These are phyloP conservation scores for Hypoxylon rickii DNA, from an alignment of 495 filamentous ascomycete genomes.

Conservation along the genomic window DNA sequence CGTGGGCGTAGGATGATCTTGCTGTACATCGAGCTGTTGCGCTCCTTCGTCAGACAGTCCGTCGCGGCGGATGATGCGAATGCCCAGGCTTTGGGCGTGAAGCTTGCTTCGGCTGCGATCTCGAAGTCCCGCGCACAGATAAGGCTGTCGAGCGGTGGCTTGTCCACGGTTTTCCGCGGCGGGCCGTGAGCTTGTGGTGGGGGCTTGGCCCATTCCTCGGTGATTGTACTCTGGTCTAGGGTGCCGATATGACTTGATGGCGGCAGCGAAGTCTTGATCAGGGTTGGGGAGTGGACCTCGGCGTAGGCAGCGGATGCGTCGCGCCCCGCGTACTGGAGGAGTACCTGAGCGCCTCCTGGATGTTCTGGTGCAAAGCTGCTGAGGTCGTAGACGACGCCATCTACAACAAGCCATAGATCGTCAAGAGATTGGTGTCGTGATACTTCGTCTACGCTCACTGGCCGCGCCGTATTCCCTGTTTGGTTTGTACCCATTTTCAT, in stretches of 20 bases:
- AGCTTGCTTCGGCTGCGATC: slow-evolving; percentile 61
- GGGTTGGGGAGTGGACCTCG: slow-evolving; percentile 65
- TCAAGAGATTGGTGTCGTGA: slow-evolving; percentile 62
- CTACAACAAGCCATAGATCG: slow-evolving; percentile 79
- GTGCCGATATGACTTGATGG: slow-evolving; percentile 61
- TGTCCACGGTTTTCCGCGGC: slow-evolving; percentile 33
- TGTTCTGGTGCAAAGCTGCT: slow-evolving; percentile 66
- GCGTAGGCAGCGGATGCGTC: slow-evolving; percentile 75
- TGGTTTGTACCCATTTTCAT: slow-evolving; percentile 9
- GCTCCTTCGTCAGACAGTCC: slow-evolving; percentile 66
- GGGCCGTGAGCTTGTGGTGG: slow-evolving; percentile 15
- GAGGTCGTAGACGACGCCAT: slow-evolving; percentile 77
- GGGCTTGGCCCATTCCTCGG: slow-evolving; percentile 30
- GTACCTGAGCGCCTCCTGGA: slow-evolving; percentile 64
- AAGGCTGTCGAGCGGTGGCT: slow-evolving; percentile 69
- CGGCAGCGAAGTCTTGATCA: slow-evolving; percentile 61
- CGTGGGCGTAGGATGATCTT: slow-evolving; percentile 74
- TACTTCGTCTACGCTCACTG: slow-evolving; percentile 44
- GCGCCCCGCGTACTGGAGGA: slow-evolving; percentile 69
- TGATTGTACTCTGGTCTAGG: slow-evolving; percentile 49
- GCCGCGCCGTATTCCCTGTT: neutral
- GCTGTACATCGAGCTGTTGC: slow-evolving; percentile 60
- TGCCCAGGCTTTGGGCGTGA: slow-evolving; percentile 76
- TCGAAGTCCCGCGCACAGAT: slow-evolving; percentile 80
- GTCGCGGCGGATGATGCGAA: slow-evolving; percentile 84